Conservation (phyloP, 2,329 filamentous ascomycete species). For the Davidsoniella eucalypti region DNA sequence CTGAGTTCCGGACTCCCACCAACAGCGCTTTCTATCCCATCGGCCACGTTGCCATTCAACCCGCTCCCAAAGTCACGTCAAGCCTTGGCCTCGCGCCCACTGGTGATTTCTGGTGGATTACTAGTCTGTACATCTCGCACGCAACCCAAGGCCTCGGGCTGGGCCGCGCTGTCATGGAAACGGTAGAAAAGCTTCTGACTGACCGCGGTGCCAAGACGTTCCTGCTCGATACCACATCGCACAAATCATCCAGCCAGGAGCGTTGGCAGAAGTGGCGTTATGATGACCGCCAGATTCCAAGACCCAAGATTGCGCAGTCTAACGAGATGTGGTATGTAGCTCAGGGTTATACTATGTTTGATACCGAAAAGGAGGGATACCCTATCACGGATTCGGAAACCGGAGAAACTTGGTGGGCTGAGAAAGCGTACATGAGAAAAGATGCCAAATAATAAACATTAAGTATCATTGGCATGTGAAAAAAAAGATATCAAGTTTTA, state of each 20-base stretch:
- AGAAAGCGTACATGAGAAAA: slow-evolving; percentile 17
- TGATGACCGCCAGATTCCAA: slow-evolving; percentile 16
- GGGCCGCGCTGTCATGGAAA: slow-evolving; percentile 22
- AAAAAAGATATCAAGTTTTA: background rate
- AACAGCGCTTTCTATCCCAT: slow-evolving; percentile 21
- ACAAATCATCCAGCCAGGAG: slow-evolving; percentile 18
- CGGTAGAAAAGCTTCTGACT: slow-evolving; percentile 20
- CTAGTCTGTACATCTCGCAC: slow-evolving; percentile 25
- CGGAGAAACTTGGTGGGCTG: slow-evolving; percentile 9
- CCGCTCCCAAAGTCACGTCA: slow-evolving; percentile 19
- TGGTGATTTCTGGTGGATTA: slow-evolving; percentile 22
- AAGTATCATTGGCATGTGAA: background rate
- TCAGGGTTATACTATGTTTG: slow-evolving; percentile 17
- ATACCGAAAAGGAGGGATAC: slow-evolving; percentile 13
- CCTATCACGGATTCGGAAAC: slow-evolving; percentile 13
- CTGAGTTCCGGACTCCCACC: slow-evolving; percentile 19
- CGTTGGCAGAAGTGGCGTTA: slow-evolving; percentile 16
- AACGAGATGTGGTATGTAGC: slow-evolving; percentile 20
- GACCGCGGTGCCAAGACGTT: slow-evolving; percentile 20
- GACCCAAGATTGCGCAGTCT: slow-evolving; percentile 15
- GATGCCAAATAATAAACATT: slow-evolving; percentile 5
- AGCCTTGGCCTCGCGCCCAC: slow-evolving; percentile 19
- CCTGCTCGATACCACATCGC: slow-evolving; percentile 22
- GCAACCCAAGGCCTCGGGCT: slow-evolving; percentile 22
- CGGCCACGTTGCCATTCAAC: slow-evolving; percentile 25